Percentiles rank a stretch among this genome's conserved stretches.
These are phyloP conservation scores for Tuber indicum DNA, from an alignment of 495 filamentous ascomycete genomes.

Conservation along the genomic window DNA sequence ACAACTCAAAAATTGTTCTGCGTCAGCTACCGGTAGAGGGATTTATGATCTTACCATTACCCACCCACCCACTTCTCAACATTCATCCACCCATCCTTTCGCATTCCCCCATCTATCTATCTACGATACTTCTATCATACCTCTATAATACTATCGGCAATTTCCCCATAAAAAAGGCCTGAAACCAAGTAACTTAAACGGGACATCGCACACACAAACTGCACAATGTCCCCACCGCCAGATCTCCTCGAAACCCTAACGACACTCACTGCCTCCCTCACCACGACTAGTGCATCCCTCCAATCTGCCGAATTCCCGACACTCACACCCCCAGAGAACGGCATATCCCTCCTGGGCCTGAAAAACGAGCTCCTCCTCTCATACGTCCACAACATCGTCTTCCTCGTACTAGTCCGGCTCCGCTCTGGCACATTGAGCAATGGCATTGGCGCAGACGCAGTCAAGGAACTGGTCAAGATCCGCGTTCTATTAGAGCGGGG, in stretches of 20 bases:
- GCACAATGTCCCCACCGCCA: slow-evolving; percentile 45
- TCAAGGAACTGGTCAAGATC: slow-evolving; percentile 77
- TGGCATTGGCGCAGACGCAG: slow-evolving; percentile 54
- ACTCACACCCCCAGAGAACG: slow-evolving; percentile 61
- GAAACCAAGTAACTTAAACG: not conserved
- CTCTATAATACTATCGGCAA: not conserved
- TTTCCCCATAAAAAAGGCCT: not conserved
- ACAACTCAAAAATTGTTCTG: not conserved
- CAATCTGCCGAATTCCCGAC: slow-evolving; percentile 58
- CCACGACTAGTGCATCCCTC: slow-evolving; percentile 55
- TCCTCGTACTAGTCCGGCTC: slow-evolving; percentile 76
- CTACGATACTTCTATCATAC: not conserved
- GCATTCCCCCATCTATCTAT: not conserved
- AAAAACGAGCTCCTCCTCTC: slow-evolving; percentile 95
- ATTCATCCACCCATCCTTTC: not conserved
- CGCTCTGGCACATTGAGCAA: slow-evolving; percentile 45
- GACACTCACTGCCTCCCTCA: slow-evolving; percentile 57
- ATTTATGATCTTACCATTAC: not conserved
- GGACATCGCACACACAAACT: not conserved
- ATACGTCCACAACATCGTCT: slow-evolving; percentile 90
- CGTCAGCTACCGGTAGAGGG: not conserved
- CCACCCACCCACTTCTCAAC: not conserved
- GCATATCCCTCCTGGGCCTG: slow-evolving; percentile 86
- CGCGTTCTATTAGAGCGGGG: slow-evolving; percentile 85
- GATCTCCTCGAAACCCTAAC: slow-evolving; percentile 51